Conservation (phyloP, 331 rosid genomes). For the Erythrophleum ivorense region DNA sequence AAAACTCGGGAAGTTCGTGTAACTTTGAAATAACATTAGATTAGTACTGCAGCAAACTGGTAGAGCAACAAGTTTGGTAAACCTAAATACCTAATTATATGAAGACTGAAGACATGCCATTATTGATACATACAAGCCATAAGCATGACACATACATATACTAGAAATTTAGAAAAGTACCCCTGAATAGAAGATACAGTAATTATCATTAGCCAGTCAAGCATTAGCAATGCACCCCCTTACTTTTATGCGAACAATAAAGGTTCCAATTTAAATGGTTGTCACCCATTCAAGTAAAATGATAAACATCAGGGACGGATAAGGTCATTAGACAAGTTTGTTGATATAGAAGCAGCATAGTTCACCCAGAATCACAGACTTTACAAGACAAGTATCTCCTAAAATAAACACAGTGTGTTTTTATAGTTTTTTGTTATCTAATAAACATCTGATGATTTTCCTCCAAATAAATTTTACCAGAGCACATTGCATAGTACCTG, state of each 20-base stretch:
- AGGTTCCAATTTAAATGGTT: slow-evolving; percentile 20
- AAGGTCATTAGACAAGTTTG: not conserved
- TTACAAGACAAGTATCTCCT: slow-evolving; percentile 10
- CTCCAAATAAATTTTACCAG: not conserved
- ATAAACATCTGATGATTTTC: not conserved
- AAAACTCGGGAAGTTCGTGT: too few species aligned
- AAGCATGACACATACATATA: not conserved
- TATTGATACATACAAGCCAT: not conserved
- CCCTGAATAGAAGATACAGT: slow-evolving; percentile 22
- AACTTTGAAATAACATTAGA: too few species aligned
- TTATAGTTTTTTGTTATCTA: not conserved
- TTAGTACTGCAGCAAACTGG: not conserved
- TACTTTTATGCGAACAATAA: slow-evolving; percentile 6
- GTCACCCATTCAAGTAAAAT: slow-evolving; percentile 2
- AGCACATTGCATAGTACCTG: slow-evolving; percentile 58
- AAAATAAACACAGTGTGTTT: slow-evolving; percentile 14
- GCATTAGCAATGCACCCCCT: slow-evolving; percentile 8
- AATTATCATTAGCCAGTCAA: slow-evolving; percentile 14
- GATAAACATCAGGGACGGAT: too few species aligned
- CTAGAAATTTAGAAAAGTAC: slow-evolving; percentile 7
- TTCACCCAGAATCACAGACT: not conserved
- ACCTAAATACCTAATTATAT: not conserved
- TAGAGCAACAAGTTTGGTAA: slow-evolving; percentile 24
- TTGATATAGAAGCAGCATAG: not conserved
- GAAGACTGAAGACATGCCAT: not conserved